Percentiles rank a stretch among this genome's conserved stretches.
Evolutionary conservation across 768 basidiomycete species (phyloP).

Genomic region (Clathrus columnatus): DNA sequence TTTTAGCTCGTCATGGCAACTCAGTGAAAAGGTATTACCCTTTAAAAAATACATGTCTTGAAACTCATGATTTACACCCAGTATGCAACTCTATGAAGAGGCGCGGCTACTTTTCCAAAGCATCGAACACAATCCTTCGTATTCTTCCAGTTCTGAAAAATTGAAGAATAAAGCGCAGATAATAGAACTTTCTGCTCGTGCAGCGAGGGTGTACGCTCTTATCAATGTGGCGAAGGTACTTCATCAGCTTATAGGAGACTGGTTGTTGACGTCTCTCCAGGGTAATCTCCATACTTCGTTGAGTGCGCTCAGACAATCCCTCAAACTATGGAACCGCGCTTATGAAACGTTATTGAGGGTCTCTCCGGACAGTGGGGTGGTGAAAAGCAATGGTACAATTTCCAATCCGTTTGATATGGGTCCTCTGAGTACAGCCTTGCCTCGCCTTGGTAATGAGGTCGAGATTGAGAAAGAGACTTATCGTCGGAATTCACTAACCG

Average conservation of each 20-base stretch:
- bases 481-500: constrained; percentile 30
- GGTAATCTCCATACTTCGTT: constrained; percentile 52
- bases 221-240: constrained; percentile 61
- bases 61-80: constrained; percentile 10
- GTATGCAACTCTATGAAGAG: constrained; percentile 18
- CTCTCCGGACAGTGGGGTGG: constrained; percentile 23
- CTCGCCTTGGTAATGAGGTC: constrained; percentile 20
- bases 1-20: constrained; percentile 52
- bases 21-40: constrained; percentile 55
- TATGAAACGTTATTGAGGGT: constrained; percentile 58
- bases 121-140: background rate
- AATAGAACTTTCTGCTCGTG: constrained; percentile 65
- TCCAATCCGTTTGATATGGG: constrained; percentile 54
- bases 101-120: background rate
- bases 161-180: constrained; percentile 48
- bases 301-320: constrained; percentile 52
- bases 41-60: background rate
- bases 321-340: constrained; percentile 77
- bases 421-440: constrained; percentile 34
- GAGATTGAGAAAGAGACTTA: constrained; percentile 14
- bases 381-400: constrained; percentile 22
- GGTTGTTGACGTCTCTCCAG: constrained; percentile 28
- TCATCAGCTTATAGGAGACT: background rate
- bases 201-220: constrained; percentile 56
- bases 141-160: constrained; percentile 41